Evolutionary conservation across 164 flowering plant genomes (phyloP), one percentile per base, ranked within the genome.

Genomic region (Taxillus chinensis): DNA sequence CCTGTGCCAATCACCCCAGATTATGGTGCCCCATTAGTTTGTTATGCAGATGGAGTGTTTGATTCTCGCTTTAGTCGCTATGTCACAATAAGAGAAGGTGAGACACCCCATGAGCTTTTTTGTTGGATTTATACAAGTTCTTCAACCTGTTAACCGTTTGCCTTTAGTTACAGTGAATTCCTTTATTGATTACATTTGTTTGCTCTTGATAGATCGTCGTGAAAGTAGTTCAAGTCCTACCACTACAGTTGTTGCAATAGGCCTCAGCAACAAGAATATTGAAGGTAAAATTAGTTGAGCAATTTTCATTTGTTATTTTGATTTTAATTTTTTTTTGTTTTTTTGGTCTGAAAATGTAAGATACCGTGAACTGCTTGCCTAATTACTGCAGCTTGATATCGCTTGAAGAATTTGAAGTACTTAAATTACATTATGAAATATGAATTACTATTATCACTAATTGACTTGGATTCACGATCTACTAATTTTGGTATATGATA

Each of bases 11-110:
- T 83, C 38, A 81, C 88, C 39, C 86, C 84, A 38, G 84, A 83
- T 67, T 82, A 80, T 71, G 82, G 81, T 41, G 80, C 75, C 40
- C 80, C 85, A 39, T 49, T 64, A 38, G 74, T 78, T 53, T 62
- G 80, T 60, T 83, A 76, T 74, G 88, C 89, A 3, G 89, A 84
- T 74, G 89, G 89, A 64, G 83, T 78, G 62, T 73, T 80, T 67
- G 86, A 78, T 71, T 64, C 72, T 41, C 81, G 70, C 57, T 80
- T 78, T 59, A 70, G 70, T 16, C 75, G 84, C 38, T 82, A 65
- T 60, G 60, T 84, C 56, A 74, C 80, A 17, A 75, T 84, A 37
- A 76, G 69, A 67, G 86, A 84, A 81, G 89, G 89, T 81, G 61
- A 10, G 57, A 63, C 10, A 12, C 48, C 45, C 16, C 14, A 2